phyloP scores from a whole-genome alignment of 345 rosid species.

The Euphorbia pulcherrima region DNA sequence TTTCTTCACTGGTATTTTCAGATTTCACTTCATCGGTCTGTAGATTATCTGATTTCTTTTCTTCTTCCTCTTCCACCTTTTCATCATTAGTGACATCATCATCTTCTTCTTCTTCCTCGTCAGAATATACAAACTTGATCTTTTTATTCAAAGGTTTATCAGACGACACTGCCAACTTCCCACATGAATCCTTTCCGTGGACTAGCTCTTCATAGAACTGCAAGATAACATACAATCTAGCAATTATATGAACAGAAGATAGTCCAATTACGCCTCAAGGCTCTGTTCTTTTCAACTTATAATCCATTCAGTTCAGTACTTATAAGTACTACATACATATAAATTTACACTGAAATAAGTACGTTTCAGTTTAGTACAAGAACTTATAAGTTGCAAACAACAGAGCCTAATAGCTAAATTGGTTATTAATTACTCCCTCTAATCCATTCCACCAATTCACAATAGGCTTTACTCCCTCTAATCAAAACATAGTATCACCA shows the following conservation, averaged over 20 bases:
- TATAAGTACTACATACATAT: too few species aligned
- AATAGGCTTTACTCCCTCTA: neutral
- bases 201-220: slow-evolving; percentile 87
- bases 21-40: slow-evolving; percentile 22
- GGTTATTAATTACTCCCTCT: neutral
- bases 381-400: too few species aligned
- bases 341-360: too few species aligned
- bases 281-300: too few species aligned
- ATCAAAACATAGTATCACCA: neutral
- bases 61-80: slow-evolving; percentile 29
- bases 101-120: slow-evolving; percentile 48
- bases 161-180: slow-evolving; percentile 34
- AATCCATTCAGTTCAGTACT: too few species aligned
- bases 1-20: slow-evolving; percentile 16
- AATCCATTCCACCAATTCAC: neutral
- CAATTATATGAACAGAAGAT: neutral
- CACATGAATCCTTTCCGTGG: slow-evolving; percentile 40
- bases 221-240: slow-evolving; percentile 1
- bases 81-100: slow-evolving; percentile 27
- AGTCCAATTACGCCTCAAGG: slow-evolving; percentile 5
- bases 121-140: slow-evolving; percentile 62
- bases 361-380: too few species aligned
- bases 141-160: slow-evolving; percentile 66
- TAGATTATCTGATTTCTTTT: slow-evolving; percentile 23
- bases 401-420: neutral